Base-by-base conservation (phyloP, 208 protist genomes). In the Acanthamoeba polyphaga region DNA sequence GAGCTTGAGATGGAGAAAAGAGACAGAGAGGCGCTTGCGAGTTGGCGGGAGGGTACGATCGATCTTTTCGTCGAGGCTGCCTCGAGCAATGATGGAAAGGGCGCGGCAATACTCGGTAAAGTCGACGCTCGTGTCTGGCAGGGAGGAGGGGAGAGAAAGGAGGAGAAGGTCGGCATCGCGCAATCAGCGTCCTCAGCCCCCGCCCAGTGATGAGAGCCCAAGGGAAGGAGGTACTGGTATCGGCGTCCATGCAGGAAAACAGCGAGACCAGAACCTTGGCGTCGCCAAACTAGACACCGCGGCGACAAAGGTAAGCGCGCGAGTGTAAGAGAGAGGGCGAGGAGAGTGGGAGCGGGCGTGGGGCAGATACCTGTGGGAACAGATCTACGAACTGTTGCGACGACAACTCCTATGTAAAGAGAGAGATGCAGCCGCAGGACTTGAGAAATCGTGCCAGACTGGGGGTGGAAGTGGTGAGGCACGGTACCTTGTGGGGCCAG, bases 81-180 rank as follows among this genome's bases (percentile, higher is more conserved):
- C 76, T 5, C 76, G 76, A 55, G 49, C 49, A 13, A 85, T 85
- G 76, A 58, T 85, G 38, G 76, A 85, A 58, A 85, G 76, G 38
- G 46, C 76, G 46, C 76, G 49, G 27, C 46, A 49, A 38, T 60
- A 85, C 49, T 58, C 46, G 7, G 38, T 43, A 27, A 85, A 85
- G 38, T 58, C 49, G 49, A 85, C 46, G 76, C 76, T 85, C 27
- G 38, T 49, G 49, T 24, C 76, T 60, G 19, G 13, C 7, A 32
- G n/a, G 49, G 15, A 19, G 22, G 7, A 58, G 53, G 66, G 12
- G 6, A 68, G 24, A 32, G 7, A n/a, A 60, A 22, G 55, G 13
- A 17, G 58, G 5, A 64, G 17, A 66, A 29, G 1, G 15, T 13
- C 5, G 29, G 4, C 4, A 17, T 17, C 53, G 53, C 12, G 15